A percentile compares a stretch with the other conserved stretches of the same genome.
Conservation (phyloP, 305 asterid species). For the Fraxinus angustifolia region DNA sequence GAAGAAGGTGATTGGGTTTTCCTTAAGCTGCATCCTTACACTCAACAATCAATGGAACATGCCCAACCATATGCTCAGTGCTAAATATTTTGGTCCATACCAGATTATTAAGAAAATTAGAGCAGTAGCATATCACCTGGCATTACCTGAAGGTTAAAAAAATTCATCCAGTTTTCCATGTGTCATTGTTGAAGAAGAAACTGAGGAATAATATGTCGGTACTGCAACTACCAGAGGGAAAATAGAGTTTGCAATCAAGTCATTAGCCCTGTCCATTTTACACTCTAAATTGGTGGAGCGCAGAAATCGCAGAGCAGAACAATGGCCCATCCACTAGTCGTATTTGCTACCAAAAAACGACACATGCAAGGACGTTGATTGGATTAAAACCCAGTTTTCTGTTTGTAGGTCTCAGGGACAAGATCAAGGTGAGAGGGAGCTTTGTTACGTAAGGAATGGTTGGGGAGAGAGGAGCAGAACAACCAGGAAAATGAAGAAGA, state of each 20-base stretch:
- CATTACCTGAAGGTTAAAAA: neutral
- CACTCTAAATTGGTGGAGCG: too few relatives aligned
- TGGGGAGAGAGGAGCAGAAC: neutral
- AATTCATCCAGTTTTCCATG: neutral
- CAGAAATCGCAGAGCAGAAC: neutral
- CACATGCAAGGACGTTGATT: neutral
- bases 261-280: neutral
- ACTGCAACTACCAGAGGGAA: neutral
- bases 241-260: neutral
- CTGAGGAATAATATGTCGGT: neutral
- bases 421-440: neutral
- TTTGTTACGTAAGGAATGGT: neutral
- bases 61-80: neutral
- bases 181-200: neutral
- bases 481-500: neutral
- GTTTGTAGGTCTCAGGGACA: neutral
- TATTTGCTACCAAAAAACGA: neutral
- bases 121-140: neutral
- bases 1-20: neutral
- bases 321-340: neutral
- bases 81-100: neutral
- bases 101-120: neutral
- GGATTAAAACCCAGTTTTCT: too few relatives aligned
- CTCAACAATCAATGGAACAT: neutral
- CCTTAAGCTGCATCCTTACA: neutral